Evolutionary conservation across 202 grass and related monocot species (phyloP).

Genomic region (Musa balbisiana): DNA sequence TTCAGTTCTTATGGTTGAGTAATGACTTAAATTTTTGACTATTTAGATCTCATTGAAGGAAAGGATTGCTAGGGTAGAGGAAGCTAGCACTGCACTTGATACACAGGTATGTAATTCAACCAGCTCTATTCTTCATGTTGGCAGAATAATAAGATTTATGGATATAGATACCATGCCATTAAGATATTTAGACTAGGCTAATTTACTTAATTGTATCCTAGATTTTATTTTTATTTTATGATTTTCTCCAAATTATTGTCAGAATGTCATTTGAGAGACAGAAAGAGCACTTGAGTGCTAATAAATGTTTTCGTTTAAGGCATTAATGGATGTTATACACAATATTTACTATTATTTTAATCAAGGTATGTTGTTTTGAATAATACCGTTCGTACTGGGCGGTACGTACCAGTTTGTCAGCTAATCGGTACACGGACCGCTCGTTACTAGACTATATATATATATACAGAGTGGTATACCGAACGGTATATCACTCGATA

Average conservation of each 20-base stretch:
- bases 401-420: too few species aligned
- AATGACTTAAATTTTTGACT: slow-evolving; percentile 27
- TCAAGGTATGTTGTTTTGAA: too few species aligned
- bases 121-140: slow-evolving; percentile 11
- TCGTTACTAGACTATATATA: too few species aligned
- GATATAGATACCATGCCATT: background rate
- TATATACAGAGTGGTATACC: too few species aligned
- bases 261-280: background rate
- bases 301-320: too few species aligned
- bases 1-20: slow-evolving; percentile 2
- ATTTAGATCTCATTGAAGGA: slow-evolving; percentile 46
- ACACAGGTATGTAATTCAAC: slow-evolving; percentile 50
- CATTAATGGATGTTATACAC: too few species aligned
- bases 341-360: too few species aligned
- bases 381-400: too few species aligned
- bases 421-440: too few species aligned
- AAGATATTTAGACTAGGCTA: background rate
- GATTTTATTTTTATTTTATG: background rate
- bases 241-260: background rate
- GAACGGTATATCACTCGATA: too few species aligned
- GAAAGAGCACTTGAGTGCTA: too few species aligned
- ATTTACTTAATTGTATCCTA: background rate
- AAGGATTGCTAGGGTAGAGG: slow-evolving; percentile 66
- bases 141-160: background rate
- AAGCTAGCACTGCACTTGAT: slow-evolving; percentile 39